phyloP scores from a whole-genome alignment of 345 rosid species.

The Eucalyptus victrix region DNA sequence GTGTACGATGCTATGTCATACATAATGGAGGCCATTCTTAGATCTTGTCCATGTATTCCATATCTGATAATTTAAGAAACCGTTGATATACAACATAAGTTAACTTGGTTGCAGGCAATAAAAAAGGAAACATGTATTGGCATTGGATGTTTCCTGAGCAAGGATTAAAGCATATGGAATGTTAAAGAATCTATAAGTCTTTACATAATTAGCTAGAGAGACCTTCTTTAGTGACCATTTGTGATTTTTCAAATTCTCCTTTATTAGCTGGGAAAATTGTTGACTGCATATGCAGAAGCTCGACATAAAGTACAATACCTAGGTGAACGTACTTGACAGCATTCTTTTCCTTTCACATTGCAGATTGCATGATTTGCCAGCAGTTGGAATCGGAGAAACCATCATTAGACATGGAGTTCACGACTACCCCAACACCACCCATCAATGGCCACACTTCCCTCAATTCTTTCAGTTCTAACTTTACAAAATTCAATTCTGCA shows the following conservation, averaged over 20 bases:
- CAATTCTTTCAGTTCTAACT: slow-evolving; percentile 13
- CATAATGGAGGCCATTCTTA: neutral
- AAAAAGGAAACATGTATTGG: neutral
- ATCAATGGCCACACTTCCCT: neutral
- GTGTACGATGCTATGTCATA: neutral
- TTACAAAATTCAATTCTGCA: slow-evolving; percentile 88
- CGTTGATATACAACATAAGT: neutral
- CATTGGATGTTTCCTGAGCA: neutral
- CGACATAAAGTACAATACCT: neutral
- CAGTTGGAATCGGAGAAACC: neutral
- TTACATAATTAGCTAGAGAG: neutral
- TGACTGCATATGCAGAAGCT: neutral
- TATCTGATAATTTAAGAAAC: neutral
- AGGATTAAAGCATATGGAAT: neutral
- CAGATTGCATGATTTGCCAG: neutral
- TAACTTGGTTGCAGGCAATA: neutral
- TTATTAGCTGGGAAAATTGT: neutral
- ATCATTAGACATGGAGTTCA: neutral
- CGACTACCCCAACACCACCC: neutral
- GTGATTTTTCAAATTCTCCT: neutral
- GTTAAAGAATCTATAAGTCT: neutral
- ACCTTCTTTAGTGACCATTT: neutral
- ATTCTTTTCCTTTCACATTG: neutral
- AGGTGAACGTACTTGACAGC: neutral
- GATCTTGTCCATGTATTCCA: neutral